These are phyloP conservation scores for Colletotrichum endophyticum DNA, from an alignment of 2,329 filamentous ascomycete genomes.

Conservation along the genomic window DNA sequence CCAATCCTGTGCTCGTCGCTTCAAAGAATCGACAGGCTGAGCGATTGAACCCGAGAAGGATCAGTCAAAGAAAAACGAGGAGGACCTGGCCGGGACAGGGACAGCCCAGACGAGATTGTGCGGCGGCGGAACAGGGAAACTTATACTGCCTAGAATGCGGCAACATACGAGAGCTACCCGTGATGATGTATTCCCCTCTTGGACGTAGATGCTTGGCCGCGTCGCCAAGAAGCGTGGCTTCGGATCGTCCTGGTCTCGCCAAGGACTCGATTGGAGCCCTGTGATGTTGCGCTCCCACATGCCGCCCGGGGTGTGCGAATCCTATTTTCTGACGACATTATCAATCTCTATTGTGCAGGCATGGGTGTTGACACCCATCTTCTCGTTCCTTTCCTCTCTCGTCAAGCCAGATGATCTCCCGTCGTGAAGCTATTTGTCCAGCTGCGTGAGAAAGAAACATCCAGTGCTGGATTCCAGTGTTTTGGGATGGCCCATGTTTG, in stretches of 20 bases:
- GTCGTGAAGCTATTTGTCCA: not conserved
- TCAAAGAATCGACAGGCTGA: rapidly evolving
- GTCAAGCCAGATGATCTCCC: not conserved
- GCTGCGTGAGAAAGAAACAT: not conserved
- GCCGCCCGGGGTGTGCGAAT: not conserved
- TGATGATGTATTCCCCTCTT: slow-evolving; percentile 17
- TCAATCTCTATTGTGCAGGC: not conserved
- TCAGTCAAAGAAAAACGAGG: not conserved
- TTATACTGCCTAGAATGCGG: slow-evolving; percentile 5
- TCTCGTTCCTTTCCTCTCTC: not conserved
- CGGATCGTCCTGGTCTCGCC: slow-evolving; percentile 19
- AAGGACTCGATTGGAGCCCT: slow-evolving; percentile 9
- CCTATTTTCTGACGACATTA: slow-evolving; percentile 15
- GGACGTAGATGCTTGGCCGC: slow-evolving; percentile 16
- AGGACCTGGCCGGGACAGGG: not conserved
- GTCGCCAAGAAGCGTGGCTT: slow-evolving; percentile 19
- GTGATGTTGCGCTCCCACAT: slow-evolving; percentile 12
- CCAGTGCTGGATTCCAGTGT: not conserved
- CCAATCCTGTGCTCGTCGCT: not conserved
- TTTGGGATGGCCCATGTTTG: not conserved
- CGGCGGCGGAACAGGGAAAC: not conserved
- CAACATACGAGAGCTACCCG: not conserved
- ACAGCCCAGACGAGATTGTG: not conserved
- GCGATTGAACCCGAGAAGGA: not conserved
- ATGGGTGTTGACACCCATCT: not conserved